These are phyloP conservation scores for Alternaria arbusti DNA, from an alignment of 2,329 filamentous ascomycete genomes.

Conservation along the genomic window DNA sequence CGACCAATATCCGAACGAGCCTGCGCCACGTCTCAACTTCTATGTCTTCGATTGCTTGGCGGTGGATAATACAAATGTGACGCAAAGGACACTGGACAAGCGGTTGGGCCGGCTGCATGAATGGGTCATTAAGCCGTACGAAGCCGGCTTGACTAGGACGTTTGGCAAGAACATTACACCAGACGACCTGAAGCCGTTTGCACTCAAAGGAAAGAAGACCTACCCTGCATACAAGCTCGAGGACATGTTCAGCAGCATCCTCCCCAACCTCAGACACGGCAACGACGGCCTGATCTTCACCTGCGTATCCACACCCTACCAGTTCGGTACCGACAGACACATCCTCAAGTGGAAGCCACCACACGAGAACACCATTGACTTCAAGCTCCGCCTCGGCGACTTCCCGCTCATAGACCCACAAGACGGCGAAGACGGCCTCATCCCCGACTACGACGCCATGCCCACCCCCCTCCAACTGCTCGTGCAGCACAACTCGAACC, in stretches of 20 bases:
- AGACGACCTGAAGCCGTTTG: conserved; percentile 67
- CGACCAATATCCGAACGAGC: conserved; percentile 72
- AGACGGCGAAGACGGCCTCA: conserved; percentile 69
- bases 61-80: conserved; percentile 76
- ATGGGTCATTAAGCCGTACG: conserved; percentile 75
- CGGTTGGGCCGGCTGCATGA: conserved; percentile 85
- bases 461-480: conserved; percentile 73
- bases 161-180: conserved; percentile 59
- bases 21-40: conserved; percentile 72
- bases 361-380: conserved; percentile 94
- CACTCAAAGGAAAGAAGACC: conserved; percentile 86
- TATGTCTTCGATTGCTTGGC: conserved; percentile 93
- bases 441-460: conserved; percentile 78
- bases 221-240: conserved; percentile 82
- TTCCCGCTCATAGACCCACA: conserved; percentile 77
- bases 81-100: conserved; percentile 83
- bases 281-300: conserved; percentile 98
- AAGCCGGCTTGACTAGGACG: conserved; percentile 58
- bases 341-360: conserved; percentile 99
- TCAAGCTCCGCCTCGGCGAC: conserved; percentile 73
- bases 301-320: conserved; percentile 86
- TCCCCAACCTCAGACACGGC: conserved; percentile 85
- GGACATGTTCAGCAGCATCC: conserved; percentile 81
- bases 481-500: conserved; percentile 68
- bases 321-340: conserved; percentile 86